These are phyloP conservation scores for Lachancea nothofagi DNA, from an alignment of 805 yeast species.

Conservation along the genomic window DNA sequence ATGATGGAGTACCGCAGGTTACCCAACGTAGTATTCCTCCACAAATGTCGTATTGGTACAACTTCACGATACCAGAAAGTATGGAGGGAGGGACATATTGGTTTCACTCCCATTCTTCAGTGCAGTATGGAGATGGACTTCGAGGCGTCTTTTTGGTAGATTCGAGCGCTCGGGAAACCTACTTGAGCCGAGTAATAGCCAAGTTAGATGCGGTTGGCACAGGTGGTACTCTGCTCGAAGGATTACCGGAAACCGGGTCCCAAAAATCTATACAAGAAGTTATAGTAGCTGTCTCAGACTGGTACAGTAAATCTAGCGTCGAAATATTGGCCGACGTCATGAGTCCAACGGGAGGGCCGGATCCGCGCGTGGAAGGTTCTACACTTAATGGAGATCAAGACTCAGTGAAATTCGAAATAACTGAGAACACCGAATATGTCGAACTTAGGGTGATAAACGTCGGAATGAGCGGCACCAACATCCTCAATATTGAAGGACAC, in stretches of 20 bases:
- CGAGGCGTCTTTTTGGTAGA: constrained; percentile 50
- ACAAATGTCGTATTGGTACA: constrained; percentile 50
- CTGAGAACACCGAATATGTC: constrained; percentile 42
- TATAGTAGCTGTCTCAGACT: constrained; percentile 50
- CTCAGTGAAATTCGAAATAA: constrained; percentile 30
- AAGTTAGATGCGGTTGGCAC: constrained; percentile 6
- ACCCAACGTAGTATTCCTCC: constrained; percentile 71
- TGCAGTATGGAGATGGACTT: constrained; percentile 48
- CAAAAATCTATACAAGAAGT: constrained; percentile 1
- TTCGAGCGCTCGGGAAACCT: constrained; percentile 33
- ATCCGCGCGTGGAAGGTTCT: constrained; percentile 26
- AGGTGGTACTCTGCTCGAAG: not conserved
- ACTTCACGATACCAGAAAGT: constrained; percentile 38
- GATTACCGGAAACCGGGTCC: constrained; percentile 1
- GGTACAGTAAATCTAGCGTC: constrained; percentile 47
- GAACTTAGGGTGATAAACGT: constrained; percentile 45
- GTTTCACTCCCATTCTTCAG: constrained; percentile 52
- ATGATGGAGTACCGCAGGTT: constrained; percentile 39
- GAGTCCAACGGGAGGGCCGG: constrained; percentile 21
- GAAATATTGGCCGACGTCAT: constrained; percentile 33
- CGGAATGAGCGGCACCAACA: constrained; percentile 56
- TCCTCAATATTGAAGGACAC: constrained; percentile 49
- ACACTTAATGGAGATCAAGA: constrained; percentile 23
- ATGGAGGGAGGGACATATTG: constrained; percentile 46
- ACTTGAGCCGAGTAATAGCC: constrained; percentile 5